Evolutionary conservation across 129 eudicot species (phyloP).

Genomic region (Escallonia rubra): DNA sequence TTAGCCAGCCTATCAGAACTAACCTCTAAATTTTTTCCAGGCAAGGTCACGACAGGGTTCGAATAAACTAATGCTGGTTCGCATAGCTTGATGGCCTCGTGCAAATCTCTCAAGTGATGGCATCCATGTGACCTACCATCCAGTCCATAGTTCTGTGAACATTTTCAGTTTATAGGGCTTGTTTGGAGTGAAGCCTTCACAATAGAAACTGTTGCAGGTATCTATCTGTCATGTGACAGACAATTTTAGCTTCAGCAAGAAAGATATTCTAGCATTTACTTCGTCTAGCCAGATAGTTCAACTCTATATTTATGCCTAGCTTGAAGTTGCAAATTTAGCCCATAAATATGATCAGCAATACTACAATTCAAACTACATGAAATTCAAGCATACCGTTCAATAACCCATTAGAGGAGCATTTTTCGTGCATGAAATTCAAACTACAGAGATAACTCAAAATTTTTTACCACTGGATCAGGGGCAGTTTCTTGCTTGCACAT

Average conservation of each 20-base stretch:
- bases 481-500: slow-evolving; percentile 92
- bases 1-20: background rate
- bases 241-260: slow-evolving; percentile 13
- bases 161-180: slow-evolving; percentile 78
- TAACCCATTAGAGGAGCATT: background rate
- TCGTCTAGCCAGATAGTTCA: background rate
- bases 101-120: slow-evolving; percentile 49
- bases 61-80: slow-evolving; percentile 79
- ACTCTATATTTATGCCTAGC: background rate
- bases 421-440: background rate
- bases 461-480: slow-evolving; percentile 78
- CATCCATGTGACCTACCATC: slow-evolving; percentile 61
- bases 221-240: slow-evolving; percentile 62
- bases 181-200: slow-evolving; percentile 74
- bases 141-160: slow-evolving; percentile 96
- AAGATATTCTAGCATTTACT: slow-evolving; percentile 3
- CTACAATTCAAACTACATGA: background rate
- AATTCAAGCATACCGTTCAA: background rate
- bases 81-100: slow-evolving; percentile 77
- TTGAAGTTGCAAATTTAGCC: background rate
- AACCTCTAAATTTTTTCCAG: slow-evolving; percentile 81
- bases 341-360: background rate
- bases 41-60: slow-evolving; percentile 52
- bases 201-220: slow-evolving; percentile 95
- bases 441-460: slow-evolving; percentile 1